Base-by-base conservation (phyloP, 176 grass and related monocot species). In the Bolboschoenus planiculmis region DNA sequence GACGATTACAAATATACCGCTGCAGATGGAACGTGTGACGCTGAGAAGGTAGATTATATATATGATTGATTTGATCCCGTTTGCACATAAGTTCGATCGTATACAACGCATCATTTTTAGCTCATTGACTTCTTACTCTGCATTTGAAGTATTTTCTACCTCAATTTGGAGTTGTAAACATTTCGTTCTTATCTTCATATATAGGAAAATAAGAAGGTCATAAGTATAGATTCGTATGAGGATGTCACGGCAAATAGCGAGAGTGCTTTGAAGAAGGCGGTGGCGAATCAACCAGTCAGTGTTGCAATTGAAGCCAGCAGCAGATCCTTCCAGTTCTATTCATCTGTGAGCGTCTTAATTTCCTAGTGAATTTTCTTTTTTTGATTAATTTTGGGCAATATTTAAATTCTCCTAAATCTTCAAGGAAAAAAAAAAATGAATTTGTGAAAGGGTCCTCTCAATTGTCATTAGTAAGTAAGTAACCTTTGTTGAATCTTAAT, bases 221-320 rank as follows among this genome's bases (percentile, higher is more conserved):
- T 86, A 14, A 62, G 67, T 0, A 90, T 90, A 16, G 84, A 90
- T 80, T 83, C 80, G 0, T 90, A 84, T 20, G 84, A 90, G 54
- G 84, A 86, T 84, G 88, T 90, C 51, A 33, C 80, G 4, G 11
- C 6, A 3, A 80, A 90, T 21, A 82, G 83, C 20, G 92, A 91
- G 82, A 85, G 13, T 14, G 84, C 85, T 18, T 7, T 91, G 78
- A 57, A 85, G 72, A 78, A 60, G 43, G 87, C 87, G 0, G 85
- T 89, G 3, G 85, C 83, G 0, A 66, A 87, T 16, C 90, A 92
- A 58, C 90, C 90, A 23, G 48, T 92, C 43, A 89, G 90, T 74
- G 87, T 87, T 34, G 87, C 87, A 11, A 92, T 92, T 55, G 85
- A 92, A 31, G 90, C 83, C 24, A n/a, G 24, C 1, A 54, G 87